Base-by-base conservation (phyloP, 1,139 yeast genomes). In the Saccharomycopsis hybrid region DNA sequence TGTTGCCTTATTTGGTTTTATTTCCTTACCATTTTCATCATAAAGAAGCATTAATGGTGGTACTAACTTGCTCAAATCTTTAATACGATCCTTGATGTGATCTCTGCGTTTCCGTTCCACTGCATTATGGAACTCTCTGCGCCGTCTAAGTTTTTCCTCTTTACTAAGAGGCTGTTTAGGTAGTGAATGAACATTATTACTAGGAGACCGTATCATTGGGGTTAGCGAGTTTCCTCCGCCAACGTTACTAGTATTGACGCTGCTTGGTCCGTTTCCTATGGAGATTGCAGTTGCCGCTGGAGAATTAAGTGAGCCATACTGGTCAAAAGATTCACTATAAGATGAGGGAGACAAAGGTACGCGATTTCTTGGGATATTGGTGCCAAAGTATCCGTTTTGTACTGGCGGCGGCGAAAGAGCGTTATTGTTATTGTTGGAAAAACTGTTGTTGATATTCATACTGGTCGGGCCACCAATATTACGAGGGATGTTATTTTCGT, bases 51-150 rank as follows among this genome's bases (percentile, higher is more conserved):
- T 64, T 3, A 85, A 74, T 1, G 88, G 88, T 0, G 94, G 94
- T 0, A 84, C 86, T 45, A 84, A 69, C 33, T 74, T 65, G 1
- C 90, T 88, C 56, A 85, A 65, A 56, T 83, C 90, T 61, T 82
- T 82, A 54, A 85, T 84, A 58, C 84, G 77, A 60, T 82, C 85
- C 62, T 85, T 85, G 57, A 85, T 85, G 58, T 85, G 68, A 60
- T 85, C 94, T 57, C 94, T 72, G 63, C 94, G 73, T 62, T 90
- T 73, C 61, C 92, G 71, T 63, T 85, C 94, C 3, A 85, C 94
- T 1, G 89, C 92, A 61, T 85, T 85, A 61, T 85, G 94, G 58
- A 84, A 80, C 60, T 84, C 90, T 56, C 89, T 70, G 58, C 90
- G 73, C 59, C 92, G 73, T 56, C 76, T 76, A 51, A 82, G 62